Percentiles rank a stretch among this genome's conserved stretches.
phyloP scores from a whole-genome alignment of 345 rosid genomes.

The Pugionium dolabratum region DNA sequence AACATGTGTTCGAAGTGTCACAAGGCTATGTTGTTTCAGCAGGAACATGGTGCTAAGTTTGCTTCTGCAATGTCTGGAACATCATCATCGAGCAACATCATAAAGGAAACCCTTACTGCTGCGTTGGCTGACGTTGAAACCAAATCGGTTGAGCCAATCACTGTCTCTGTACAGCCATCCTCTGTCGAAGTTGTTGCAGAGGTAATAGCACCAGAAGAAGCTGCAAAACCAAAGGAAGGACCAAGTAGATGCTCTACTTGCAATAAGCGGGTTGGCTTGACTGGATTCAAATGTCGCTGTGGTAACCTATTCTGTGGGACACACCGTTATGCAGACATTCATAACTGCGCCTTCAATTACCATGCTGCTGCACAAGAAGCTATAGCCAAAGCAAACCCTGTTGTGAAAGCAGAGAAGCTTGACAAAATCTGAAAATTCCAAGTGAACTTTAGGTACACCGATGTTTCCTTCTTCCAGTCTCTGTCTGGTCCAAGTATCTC shows the following conservation, averaged over 20 bases:
- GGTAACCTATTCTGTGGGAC: no score
- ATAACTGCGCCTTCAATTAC: conserved; percentile 53
- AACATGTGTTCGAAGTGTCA: conserved; percentile 93
- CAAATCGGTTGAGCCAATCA: conserved; percentile 46
- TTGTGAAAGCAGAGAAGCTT: conserved; percentile 89
- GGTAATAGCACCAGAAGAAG: conserved; percentile 43
- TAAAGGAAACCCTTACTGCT: conserved; percentile 40
- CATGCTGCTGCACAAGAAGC: conserved; percentile 78
- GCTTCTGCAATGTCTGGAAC: conserved; percentile 63
- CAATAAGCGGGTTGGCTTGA: conserved; percentile 79
- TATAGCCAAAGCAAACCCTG: conserved; percentile 83
- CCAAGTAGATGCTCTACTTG: conserved; percentile 75
- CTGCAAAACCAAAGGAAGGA: conserved; percentile 64
- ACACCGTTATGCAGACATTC: conserved; percentile 90
- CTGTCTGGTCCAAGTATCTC: conserved; percentile 36
- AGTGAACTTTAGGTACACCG: background rate
- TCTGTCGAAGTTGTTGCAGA: conserved; percentile 36
- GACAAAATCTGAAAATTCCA: conserved; percentile 58
- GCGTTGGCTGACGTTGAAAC: conserved; percentile 37
- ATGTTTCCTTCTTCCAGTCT: conserved; percentile 26
- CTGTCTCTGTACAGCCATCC: conserved; percentile 44
- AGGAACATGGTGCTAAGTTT: conserved; percentile 64
- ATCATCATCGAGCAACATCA: conserved; percentile 54
- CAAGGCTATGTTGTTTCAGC: conserved; percentile 63
- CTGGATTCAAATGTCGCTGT: conserved; percentile 47